phyloP scores from a whole-genome alignment of 1,284 basidiomycete genomes.

The Puccinia hordei region DNA sequence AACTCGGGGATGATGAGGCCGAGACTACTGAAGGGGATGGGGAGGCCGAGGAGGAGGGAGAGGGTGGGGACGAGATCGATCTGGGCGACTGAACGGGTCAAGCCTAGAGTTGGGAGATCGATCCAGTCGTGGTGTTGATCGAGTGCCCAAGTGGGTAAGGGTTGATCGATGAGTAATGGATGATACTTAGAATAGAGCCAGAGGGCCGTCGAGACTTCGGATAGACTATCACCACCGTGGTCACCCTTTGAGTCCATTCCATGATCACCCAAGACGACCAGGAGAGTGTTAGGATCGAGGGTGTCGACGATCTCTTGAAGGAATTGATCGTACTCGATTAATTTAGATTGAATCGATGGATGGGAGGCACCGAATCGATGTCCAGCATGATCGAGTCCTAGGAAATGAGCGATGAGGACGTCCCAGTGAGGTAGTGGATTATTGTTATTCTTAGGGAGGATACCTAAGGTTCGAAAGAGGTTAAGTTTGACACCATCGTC shows the following conservation, averaged over 20 bases:
- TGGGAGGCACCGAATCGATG: slow-evolving; percentile 90
- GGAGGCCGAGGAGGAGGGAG: slow-evolving; percentile 85
- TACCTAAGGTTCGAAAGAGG: slow-evolving; percentile 74
- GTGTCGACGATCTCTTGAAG: slow-evolving; percentile 69
- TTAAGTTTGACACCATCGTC: slow-evolving; percentile 83
- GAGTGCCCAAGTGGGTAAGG: slow-evolving; percentile 51
- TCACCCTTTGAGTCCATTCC: slow-evolving; percentile 96
- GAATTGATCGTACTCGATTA: slow-evolving; percentile 83
- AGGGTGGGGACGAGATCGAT: slow-evolving; percentile 91
- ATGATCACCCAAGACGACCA: slow-evolving; percentile 92
- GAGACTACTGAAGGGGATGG: slow-evolving; percentile 93
- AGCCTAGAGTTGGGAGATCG: slow-evolving; percentile 29
- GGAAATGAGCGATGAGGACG: slow-evolving; percentile 85
- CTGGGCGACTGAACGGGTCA: slow-evolving; percentile 73
- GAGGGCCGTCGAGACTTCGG: slow-evolving; percentile 81
- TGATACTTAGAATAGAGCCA: slow-evolving; percentile 81
- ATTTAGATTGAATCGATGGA: slow-evolving; percentile 79
- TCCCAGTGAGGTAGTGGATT: slow-evolving; percentile 65
- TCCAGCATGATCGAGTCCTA: slow-evolving; percentile 97
- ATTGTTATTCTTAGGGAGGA: slow-evolving; percentile 55
- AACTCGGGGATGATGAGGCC: slow-evolving; percentile 88
- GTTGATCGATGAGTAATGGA: slow-evolving; percentile 53
- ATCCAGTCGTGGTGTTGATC: slow-evolving; percentile 1
- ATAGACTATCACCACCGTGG: slow-evolving; percentile 85
- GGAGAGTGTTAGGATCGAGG: slow-evolving; percentile 76